Base-by-base conservation (phyloP, 805 yeast genomes). In the Saccharomycopsis vini region DNA sequence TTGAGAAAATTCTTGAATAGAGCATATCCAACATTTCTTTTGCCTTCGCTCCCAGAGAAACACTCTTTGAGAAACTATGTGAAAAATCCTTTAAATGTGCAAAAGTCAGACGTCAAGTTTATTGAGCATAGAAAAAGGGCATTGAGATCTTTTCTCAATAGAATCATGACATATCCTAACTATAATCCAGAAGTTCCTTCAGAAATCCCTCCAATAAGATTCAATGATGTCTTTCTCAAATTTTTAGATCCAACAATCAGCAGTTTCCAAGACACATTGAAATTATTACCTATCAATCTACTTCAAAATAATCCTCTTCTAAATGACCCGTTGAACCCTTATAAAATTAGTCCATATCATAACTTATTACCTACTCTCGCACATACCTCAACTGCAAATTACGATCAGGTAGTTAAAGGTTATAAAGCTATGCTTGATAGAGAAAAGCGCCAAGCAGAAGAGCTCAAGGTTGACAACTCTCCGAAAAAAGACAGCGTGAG, bases 41-140 rank as follows among this genome's bases (percentile, higher is more conserved):
- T 92, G 2, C 97, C 98, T 2, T 95, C 97, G 0, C 86, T 92
- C n/a, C 98, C 98, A 0, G 85, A 80, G 65, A 83, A 83, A 59
- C 89, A 83, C 59, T 70, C 84, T 13, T 58, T 83, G n/a, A 58
- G 66, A 5, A 67, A 64, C 47, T 69, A 69, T 49, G 59, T 69
- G 36, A 50, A 65, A 38, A 66, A 62, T 41, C 74, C 73, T 15
- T 52, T 69, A 20, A 64, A 63, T 44, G 72, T 67, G 3, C 66
- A 67, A 47, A 65, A 59, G 38, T 40, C 50, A 2, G 72, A 69
- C 49, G 41, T 59, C 4, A 71, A 57, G 62, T 69, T 62, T 38
- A 77, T 78, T 39, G 84, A 77, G 46, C 81, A 78, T 55, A 67
- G 96, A 36, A 82, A 79, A 54, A 66, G 95, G 46, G 71, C 83